Evolutionary conservation across 1,139 yeast species (phyloP), one percentile per base, ranked within the genome.

Genomic region (Nakaseomyces uthaithaninus): DNA sequence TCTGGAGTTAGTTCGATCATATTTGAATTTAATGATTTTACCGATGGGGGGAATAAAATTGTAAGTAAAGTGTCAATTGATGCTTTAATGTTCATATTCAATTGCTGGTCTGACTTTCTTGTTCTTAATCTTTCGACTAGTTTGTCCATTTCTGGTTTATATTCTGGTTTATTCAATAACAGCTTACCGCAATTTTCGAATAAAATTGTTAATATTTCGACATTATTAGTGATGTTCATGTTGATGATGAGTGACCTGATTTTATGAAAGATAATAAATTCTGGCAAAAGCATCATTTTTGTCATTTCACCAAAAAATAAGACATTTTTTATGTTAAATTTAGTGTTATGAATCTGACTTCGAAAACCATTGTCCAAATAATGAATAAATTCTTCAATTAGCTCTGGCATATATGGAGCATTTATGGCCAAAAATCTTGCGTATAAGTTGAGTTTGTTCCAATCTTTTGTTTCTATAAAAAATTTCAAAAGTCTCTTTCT

Each of bases 171-270:
- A 46, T 75, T 65, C 37, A 80, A 60, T 41, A 89, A 65, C 47
- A 77, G 76, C 43, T 78, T 68, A 0, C 95, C 95, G 52, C 86
- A 73, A 38, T 75, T 69, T 53, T 87, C 95, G 53, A 85, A 79
- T 40, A 86, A 65, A 8, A 80, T 69, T 7, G 75, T 68, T 39
- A 84, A 62, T 10, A 80, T 72, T 51, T 82, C 93, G 42, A 82
- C 69, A 51, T 80, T 81, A 48, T 74, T 73, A 33, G 66, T 67
- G 0, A 74, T 66, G n/a, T 70, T 64, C 40, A 82, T 60, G 43
- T 72, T 70, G 43, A 74, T 46, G 1, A 80, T 74, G 46, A 81
- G 62, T 1, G 69, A 63, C 46, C 82, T 67, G 41, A 82, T 72
- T 54, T 77, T 81, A 59, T 86, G 91, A 57, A 86, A 82, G 3